These are phyloP conservation scores for Aspergillus ochraceoroseus DNA, from an alignment of 2,329 filamentous ascomycete species.

Conservation along the genomic window DNA sequence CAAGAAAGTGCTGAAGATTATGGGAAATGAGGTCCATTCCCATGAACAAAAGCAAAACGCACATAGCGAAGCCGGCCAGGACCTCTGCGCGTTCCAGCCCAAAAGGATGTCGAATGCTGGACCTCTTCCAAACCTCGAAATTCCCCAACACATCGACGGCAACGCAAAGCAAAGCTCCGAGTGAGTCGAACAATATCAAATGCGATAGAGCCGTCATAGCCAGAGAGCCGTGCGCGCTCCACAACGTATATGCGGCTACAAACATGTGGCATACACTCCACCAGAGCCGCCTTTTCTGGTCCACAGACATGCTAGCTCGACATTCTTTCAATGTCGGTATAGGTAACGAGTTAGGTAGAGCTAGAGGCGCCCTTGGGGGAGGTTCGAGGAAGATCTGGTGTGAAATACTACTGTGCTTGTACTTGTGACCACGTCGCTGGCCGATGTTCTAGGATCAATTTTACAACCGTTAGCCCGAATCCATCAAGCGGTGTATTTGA, in stretches of 20 bases:
- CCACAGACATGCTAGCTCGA: constrained; percentile 79
- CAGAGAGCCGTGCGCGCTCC: constrained; percentile 77
- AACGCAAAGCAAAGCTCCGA: constrained; percentile 86
- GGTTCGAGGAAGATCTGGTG: constrained; percentile 97
- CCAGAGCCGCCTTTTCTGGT: constrained; percentile 74
- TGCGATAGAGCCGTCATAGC: constrained; percentile 90
- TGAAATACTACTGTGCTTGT: constrained; percentile 94
- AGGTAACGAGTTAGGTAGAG: constrained; percentile 84
- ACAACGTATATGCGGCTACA: constrained; percentile 78
- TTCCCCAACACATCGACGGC: constrained; percentile 89
- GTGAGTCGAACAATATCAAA: constrained; percentile 89
- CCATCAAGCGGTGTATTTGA: constrained; percentile 12
- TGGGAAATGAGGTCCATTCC: constrained; percentile 93
- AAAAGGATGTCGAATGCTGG: constrained; percentile 89
- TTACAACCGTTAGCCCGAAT: no score
- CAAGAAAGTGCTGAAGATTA: constrained; percentile 86
- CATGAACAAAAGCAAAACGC: constrained; percentile 94
- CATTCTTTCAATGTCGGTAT: constrained; percentile 86
- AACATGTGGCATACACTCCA: constrained; percentile 89
- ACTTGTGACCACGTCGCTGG: constrained; percentile 89
- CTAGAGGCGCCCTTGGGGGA: constrained; percentile 74
- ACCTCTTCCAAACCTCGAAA: constrained; percentile 95
- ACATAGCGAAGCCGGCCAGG: constrained; percentile 91
- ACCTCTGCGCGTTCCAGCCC: constrained; percentile 88
- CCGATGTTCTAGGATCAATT: constrained; percentile 65